phyloP scores from a whole-genome alignment of 2,329 filamentous ascomycete species.

The Claviceps sp. region DNA sequence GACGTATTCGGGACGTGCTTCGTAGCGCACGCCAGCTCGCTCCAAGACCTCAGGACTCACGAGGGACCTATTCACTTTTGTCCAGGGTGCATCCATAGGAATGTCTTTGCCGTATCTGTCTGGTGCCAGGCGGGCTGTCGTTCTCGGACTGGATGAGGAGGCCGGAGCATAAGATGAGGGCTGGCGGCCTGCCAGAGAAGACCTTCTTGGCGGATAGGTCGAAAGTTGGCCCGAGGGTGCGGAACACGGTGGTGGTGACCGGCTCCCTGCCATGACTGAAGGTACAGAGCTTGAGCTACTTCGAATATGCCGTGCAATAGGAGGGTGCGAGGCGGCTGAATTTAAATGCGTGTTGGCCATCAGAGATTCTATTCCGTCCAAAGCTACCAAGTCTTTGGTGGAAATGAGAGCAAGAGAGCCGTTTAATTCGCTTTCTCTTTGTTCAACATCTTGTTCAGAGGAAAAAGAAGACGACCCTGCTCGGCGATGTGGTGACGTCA shows the following conservation, averaged over 20 bases:
- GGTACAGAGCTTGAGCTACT: conserved; percentile 20
- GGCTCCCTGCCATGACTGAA: conserved; percentile 18
- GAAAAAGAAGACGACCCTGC: conserved; percentile 24
- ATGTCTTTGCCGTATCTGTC: conserved; percentile 45
- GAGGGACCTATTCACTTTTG: conserved; percentile 37
- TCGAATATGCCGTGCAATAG: conserved; percentile 22
- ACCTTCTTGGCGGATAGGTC: conserved; percentile 11
- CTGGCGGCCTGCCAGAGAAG: conserved; percentile 18
- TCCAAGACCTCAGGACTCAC: conserved; percentile 42
- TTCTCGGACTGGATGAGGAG: conserved; percentile 17
- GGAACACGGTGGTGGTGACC: conserved; percentile 6
- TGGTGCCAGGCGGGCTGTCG: conserved; percentile 32
- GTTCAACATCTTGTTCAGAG: conserved; percentile 14
- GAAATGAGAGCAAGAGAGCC: conserved; percentile 36
- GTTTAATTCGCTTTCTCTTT: conserved; percentile 14
- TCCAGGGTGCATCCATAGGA: conserved; percentile 42
- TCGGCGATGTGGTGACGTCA: conserved; percentile 13
- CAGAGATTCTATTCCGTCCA: conserved; percentile 28
- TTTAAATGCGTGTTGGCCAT: conserved; percentile 30
- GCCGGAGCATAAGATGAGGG: not conserved
- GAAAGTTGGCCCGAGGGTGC: conserved; percentile 19
- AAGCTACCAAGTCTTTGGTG: conserved; percentile 37
- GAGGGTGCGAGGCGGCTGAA: conserved; percentile 20
- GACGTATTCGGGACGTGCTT: conserved; percentile 45
- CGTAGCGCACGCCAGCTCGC: conserved; percentile 40